Evolutionary conservation across 2,329 filamentous ascomycete genomes (phyloP), one percentile per base, ranked within the genome.

Genomic region (Basipetospora sp.): DNA sequence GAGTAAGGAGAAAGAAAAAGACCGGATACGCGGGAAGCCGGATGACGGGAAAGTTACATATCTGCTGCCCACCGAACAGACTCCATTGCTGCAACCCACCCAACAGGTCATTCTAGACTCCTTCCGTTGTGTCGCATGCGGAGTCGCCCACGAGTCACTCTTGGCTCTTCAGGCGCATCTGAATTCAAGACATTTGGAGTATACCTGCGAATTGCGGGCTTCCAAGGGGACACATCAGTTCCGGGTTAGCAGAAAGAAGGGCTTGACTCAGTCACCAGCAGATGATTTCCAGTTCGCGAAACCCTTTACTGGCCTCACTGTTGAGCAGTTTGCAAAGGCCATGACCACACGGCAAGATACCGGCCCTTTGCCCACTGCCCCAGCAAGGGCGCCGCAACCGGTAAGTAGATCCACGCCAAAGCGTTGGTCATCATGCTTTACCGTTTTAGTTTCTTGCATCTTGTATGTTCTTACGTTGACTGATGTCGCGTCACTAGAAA

Each of bases 111-210:
- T 56, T 3, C 52, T 70, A n/a, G 61, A 68, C 25, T 62, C 54
- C 20, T 69, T 63, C 45, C 55, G 59, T 32, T 75, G 71, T 49
- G 55, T 72, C 36, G 52, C 62, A 19, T 75, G 71, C 46, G 64
- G 62, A 19, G 58, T 57, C 2, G 51, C 57, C 16, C 63, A 71
- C 42, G 53, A 62, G 17, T 63, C 63, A 6, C 54, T 74, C 42
- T 48, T 50, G n/a, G 58, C 65, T 43, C 52, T 75, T 41, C 58
- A 63, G 39, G 50, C 58, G 20, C 71, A 75, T 44, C 50, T 73
- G n/a, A 49, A 59, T 33, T 49, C 43, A 3, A 54, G 50, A 28
- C 69, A 74, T 45, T 48, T 58, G 4, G 56, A 63, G 31, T 70
- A 65, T 45, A 53, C 58, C 13, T 64, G 64, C 46, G 55, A 60